phyloP scores from a whole-genome alignment of 805 yeast genomes.

The Saturnispora dispora region DNA sequence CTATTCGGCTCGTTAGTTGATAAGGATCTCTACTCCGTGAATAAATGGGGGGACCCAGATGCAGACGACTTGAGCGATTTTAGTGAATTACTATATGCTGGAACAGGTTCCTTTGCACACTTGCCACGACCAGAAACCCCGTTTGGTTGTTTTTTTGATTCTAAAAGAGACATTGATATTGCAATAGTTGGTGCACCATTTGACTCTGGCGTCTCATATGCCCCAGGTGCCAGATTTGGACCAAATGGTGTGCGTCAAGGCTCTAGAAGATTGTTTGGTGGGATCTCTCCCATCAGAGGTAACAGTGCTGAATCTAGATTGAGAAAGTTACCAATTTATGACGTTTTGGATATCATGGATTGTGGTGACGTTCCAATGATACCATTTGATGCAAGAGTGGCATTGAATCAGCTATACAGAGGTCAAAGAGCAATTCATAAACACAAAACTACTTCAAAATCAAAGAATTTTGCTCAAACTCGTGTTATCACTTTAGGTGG shows the following conservation, averaged over 20 bases:
- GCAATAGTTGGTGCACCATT: conserved; percentile 54
- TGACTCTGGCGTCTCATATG: conserved; percentile 46
- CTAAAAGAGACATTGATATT: conserved; percentile 34
- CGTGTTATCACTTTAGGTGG: conserved; percentile 50
- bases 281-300: conserved; percentile 34
- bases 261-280: conserved; percentile 37
- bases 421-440: conserved; percentile 41
- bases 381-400: conserved; percentile 51
- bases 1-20: not conserved
- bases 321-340: conserved; percentile 34
- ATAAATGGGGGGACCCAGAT: conserved; percentile 25
- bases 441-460: conserved; percentile 21
- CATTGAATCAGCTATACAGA: conserved; percentile 46
- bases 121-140: conserved; percentile 32
- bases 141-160: conserved; percentile 35
- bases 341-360: conserved; percentile 35
- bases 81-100: conserved; percentile 31
- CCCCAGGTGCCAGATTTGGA: conserved; percentile 54
- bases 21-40: conserved; percentile 3
- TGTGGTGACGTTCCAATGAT: conserved; percentile 56
- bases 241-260: conserved; percentile 40
- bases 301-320: conserved; percentile 28
- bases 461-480: conserved; percentile 17
- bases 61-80: conserved; percentile 31
- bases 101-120: conserved; percentile 48